Evolutionary conservation across 2,329 filamentous ascomycete genomes (phyloP), one percentile per base, ranked within the genome.

Genomic region (Macrophomina tecta): DNA sequence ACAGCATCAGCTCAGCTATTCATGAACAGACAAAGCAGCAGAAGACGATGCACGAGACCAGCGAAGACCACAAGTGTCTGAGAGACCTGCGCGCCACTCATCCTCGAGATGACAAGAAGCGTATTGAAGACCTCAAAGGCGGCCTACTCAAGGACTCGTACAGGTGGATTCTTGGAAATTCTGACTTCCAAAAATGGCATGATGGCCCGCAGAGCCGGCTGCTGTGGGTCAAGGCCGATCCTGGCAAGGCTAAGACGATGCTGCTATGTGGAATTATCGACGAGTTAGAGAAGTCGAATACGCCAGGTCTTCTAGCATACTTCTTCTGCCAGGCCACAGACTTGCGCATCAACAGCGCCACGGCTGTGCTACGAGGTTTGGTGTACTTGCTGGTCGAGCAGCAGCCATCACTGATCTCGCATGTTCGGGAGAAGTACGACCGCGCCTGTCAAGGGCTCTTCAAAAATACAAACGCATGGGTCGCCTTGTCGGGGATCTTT

Each of bases 291-390:
- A 58, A 58, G 46, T 69, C 68, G 7, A 53, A 75, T 36, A 65
- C 70, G 23, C 2, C 2, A 34, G 69, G 69, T 30, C 64, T 66
- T 45, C 62, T 72, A 9, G 52, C 67, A 0, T 81, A 72, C 67
- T 82, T 82, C 72, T 81, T 85, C 72, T 85, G 80, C 69, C 77
- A 85, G 69, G 73, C 74, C 9, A 78, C 77, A 4, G 71, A 83
- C 52, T 28, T 67, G 0, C 66, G 70, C 0, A 49, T 82, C 28
- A 83, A 81, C 67, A 81, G 70, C 55, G 79, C 79, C 0, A 75
- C 70, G 0, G 74, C 81, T 1, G 77, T 84, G 0, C 69, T 85
- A 1, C 77, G 80, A 0, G 81, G 83, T 0, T 73, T 86, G 0
- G 74, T 85, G 0, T 82, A 77, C 49, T 40, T 79, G 11, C 73